These are phyloP conservation scores for Cicer judaicum DNA, from an alignment of 306 rosid species.

Conservation along the genomic window DNA sequence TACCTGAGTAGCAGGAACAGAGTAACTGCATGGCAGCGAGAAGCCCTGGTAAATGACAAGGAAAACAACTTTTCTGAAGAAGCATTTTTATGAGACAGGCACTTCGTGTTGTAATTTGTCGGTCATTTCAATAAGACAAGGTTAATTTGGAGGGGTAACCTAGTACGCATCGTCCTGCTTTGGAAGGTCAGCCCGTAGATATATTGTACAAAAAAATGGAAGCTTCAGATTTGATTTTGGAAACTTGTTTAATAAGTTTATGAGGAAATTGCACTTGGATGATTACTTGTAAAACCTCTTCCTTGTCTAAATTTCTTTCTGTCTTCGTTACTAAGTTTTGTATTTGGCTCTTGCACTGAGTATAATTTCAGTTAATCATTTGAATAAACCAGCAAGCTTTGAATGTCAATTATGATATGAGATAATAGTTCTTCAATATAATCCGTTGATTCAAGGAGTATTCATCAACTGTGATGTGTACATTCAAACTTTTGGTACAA, in stretches of 20 bases:
- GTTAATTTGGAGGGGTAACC: not conserved
- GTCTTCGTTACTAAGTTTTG: not conserved
- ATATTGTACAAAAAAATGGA: not conserved
- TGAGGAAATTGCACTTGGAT: not conserved
- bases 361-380: not conserved
- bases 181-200: not conserved
- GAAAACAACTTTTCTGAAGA: constrained; percentile 15
- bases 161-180: not conserved
- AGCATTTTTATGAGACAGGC: constrained; percentile 25
- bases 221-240: not conserved
- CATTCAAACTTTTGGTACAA: too few species aligned
- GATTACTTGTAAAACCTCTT: not conserved
- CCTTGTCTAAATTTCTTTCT: not conserved
- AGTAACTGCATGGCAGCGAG: constrained; percentile 38
- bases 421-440: not conserved
- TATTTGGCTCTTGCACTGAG: not conserved
- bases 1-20: constrained; percentile 1
- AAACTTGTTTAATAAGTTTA: not conserved
- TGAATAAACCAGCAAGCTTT: not conserved
- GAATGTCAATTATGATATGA: constrained; percentile 2
- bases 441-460: not conserved
- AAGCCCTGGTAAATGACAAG: constrained; percentile 35
- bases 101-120: not conserved
- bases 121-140: constrained; percentile 33
- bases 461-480: not conserved